phyloP scores from a whole-genome alignment of 2,329 filamentous ascomycete genomes.

The Phoma sp. region DNA sequence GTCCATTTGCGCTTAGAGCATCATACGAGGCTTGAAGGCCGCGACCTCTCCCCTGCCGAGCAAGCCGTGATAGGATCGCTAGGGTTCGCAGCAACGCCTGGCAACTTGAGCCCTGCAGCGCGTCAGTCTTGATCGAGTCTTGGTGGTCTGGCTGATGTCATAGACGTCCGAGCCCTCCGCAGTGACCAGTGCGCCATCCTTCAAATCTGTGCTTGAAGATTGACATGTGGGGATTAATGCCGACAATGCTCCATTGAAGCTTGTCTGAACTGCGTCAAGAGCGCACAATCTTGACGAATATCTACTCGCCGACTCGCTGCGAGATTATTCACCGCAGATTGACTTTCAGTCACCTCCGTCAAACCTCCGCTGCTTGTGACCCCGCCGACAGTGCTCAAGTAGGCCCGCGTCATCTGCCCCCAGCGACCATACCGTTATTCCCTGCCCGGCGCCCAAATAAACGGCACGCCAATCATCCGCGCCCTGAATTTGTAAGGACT shows the following conservation, averaged over 20 bases:
- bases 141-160: constrained; percentile 38
- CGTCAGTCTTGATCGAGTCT: constrained; percentile 27
- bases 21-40: constrained; percentile 20
- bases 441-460: constrained; percentile 17
- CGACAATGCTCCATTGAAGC: constrained; percentile 12
- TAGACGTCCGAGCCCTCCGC: constrained; percentile 27
- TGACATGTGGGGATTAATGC: constrained; percentile 21
- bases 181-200: constrained; percentile 6
- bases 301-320: constrained; percentile 16
- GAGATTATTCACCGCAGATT: constrained; percentile 7
- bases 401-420: constrained; percentile 41
- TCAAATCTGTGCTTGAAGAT: constrained; percentile 17
- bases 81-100: constrained; percentile 25
- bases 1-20: constrained; percentile 15
- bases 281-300: constrained; percentile 11
- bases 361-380: constrained; percentile 23
- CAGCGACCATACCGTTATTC: constrained; percentile 17
- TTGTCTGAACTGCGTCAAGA: constrained; percentile 8
- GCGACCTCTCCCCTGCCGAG: constrained; percentile 33
- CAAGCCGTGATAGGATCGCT: constrained; percentile 35
- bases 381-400: constrained; percentile 24
- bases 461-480: constrained; percentile 20
- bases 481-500: constrained; percentile 25
- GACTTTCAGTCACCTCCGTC: neutral
- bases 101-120: constrained; percentile 26